Evolutionary conservation across 2,329 filamentous ascomycete genomes (phyloP).

Genomic region (Fusarium circinatum): DNA sequence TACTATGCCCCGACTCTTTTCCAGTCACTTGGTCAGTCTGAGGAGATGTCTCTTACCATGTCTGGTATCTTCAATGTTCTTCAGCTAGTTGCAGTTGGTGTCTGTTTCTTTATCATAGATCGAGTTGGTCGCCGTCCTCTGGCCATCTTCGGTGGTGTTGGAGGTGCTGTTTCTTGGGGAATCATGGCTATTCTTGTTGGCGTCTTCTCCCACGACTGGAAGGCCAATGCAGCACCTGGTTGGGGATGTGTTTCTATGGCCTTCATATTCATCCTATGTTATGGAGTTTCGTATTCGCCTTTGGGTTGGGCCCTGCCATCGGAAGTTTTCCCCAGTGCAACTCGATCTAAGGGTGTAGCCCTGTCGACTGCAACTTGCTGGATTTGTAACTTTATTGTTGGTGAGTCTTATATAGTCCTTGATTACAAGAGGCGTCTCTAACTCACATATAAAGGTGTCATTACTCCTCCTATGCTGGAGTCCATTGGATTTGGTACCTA

Average conservation of each 20-base stretch:
- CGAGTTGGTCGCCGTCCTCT: constrained; percentile 38
- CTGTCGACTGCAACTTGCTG: neutral
- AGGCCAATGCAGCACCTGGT: neutral
- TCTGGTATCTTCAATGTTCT: constrained; percentile 55
- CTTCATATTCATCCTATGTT: neutral
- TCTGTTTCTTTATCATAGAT: constrained; percentile 29
- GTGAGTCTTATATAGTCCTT: neutral
- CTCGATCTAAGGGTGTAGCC: neutral
- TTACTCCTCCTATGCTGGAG: neutral
- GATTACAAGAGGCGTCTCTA: neutral
- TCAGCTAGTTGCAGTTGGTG: constrained; percentile 55
- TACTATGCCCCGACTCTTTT: constrained; percentile 51
- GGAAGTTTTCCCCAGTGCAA: neutral
- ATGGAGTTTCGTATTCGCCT: neutral
- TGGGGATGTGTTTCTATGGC: neutral
- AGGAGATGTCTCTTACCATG: constrained; percentile 51
- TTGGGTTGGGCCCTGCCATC: neutral
- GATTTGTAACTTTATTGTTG: neutral
- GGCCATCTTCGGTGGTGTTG: constrained; percentile 53
- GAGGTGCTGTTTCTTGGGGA: constrained; percentile 52
- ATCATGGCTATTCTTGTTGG: constrained; percentile 66
- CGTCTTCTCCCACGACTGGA: neutral
- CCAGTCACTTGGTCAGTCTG: constrained; percentile 49
- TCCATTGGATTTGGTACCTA: neutral
- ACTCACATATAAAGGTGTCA: neutral